A percentile compares a stretch with the other conserved stretches of the same genome.
Conservation (phyloP, 2,329 filamentous ascomycete species). For the Aspergillus sp. region DNA sequence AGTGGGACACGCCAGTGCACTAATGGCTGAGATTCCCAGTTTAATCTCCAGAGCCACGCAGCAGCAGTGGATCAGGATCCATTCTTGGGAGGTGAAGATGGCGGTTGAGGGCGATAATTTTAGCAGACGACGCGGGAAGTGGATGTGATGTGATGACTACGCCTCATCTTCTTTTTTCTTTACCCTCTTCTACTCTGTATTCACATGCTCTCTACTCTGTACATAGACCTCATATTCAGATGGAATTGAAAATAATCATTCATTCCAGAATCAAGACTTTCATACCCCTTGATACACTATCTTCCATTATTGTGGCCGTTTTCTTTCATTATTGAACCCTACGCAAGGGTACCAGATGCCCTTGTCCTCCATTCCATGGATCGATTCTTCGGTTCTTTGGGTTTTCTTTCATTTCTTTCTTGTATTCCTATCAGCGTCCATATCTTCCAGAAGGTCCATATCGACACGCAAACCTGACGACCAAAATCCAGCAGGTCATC, state of each 20-base stretch:
- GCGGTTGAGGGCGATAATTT: too few relatives aligned
- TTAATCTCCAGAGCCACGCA: too few relatives aligned
- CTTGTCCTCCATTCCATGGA: background rate
- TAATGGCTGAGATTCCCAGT: too few relatives aligned
- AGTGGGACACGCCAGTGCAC: too few relatives aligned
- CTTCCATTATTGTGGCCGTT: conserved; percentile 1
- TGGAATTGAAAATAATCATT: too few relatives aligned
- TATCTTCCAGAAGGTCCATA: conserved; percentile 7
- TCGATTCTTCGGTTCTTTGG: background rate
- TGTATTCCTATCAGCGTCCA: background rate
- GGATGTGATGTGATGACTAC: background rate
- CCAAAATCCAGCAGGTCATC: conserved; percentile 24
- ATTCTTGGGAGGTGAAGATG: too few relatives aligned
- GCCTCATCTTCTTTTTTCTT: background rate
- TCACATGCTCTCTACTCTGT: background rate
- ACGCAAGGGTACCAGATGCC: too few relatives aligned
- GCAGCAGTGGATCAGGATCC: too few relatives aligned
- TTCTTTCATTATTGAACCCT: background rate
- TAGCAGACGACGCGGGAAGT: too few relatives aligned
- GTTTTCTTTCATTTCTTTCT: background rate
- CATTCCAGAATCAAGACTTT: background rate
- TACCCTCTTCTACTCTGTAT: background rate
- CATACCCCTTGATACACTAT: background rate
- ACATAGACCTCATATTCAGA: background rate
- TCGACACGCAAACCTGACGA: conserved; percentile 5